Conservation (phyloP, 371 early-diverging fungal genomes). For the Mortierella sp. region DNA sequence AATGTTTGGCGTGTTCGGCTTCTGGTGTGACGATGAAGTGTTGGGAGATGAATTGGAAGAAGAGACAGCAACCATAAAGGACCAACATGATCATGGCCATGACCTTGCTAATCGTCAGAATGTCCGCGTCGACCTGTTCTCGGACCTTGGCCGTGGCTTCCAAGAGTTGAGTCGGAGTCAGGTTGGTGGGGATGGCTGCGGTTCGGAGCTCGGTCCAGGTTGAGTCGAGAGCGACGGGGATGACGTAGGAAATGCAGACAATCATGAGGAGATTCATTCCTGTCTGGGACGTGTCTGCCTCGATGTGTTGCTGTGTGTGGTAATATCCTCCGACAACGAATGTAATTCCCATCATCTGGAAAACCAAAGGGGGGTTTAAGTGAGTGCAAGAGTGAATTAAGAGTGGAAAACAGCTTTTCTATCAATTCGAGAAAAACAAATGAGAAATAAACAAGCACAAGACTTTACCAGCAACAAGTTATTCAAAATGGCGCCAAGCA, state of each 20-base stretch:
- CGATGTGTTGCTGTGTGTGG: constrained; percentile 17
- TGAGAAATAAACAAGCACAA: constrained; percentile 57
- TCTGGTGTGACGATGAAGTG: constrained; percentile 71
- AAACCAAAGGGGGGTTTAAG: neutral
- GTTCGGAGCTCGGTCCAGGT: constrained; percentile 50
- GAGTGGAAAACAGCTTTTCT: neutral
- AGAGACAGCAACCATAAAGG: constrained; percentile 77
- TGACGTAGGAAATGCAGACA: constrained; percentile 75
- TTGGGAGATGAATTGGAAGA: constrained; percentile 67
- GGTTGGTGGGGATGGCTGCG: neutral
- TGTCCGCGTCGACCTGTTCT: constrained; percentile 52
- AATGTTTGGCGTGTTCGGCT: too few species aligned
- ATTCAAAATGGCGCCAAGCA: constrained; percentile 88
- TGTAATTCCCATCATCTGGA: constrained; percentile 41
- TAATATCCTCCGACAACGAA: constrained; percentile 33
- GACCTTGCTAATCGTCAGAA: constrained; percentile 72
- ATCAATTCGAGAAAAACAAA: constrained; percentile 63
- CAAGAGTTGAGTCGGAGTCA: neutral
- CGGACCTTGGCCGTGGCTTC: constrained; percentile 5
- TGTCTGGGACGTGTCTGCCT: constrained; percentile 40
- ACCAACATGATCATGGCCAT: constrained; percentile 80
- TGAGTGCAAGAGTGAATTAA: neutral
- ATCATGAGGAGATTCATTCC: constrained; percentile 55
- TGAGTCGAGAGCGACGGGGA: constrained; percentile 81
- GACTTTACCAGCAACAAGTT: constrained; percentile 77